Base-by-base conservation (phyloP, 306 rosid species). In the Pueraria montana region DNA sequence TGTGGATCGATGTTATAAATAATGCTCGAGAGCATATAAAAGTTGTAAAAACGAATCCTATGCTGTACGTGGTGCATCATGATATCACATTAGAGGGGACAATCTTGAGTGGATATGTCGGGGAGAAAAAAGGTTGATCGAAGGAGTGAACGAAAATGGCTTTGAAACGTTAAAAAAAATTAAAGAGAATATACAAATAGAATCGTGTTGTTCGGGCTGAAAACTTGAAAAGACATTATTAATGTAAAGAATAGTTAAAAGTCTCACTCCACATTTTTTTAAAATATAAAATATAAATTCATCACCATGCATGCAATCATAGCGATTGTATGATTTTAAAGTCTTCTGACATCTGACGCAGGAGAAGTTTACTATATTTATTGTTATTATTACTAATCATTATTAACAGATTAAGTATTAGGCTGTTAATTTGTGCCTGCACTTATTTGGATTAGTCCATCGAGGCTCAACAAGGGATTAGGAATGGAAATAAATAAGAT, bases 291-390 rank as follows among this genome's bases (percentile, higher is more conserved):
- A 58, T 76, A 40, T 23, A 11, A 36, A 13, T 8, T 59, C 23
- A 30, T 12, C 23, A 24, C 7, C 80, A 23, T 40, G 80, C 26
- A 76, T 59, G 70, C 71, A 76, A 76, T 42, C 80, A 76, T 76
- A 14, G 23, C 38, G 3, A 8, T 20, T 13, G 12, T 5, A 52
- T 74, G 52, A 34, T 74, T 53, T 20, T 20, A 12, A 10, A 56
- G 40, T 55, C 20, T 13, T 8, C 9, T 75, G 4, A 45, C 27
- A 36, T 64, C 24, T 65, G n/a, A 0, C 18, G 49, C 17, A 8
- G 45, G 24, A 32, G 16, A 65, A 38, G 11, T 18, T 36, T 27
- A 27, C 32, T 27, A 27, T 27, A 2, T 36, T 36, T 36, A 5
- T 27, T 27, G 32, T 27, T 36, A 36, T 36, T 36, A 6, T 36